A percentile compares a stretch with the other conserved stretches of the same genome.
Evolutionary conservation across 1,139 yeast species (phyloP).

Genomic region (Yueomyces sp.): DNA sequence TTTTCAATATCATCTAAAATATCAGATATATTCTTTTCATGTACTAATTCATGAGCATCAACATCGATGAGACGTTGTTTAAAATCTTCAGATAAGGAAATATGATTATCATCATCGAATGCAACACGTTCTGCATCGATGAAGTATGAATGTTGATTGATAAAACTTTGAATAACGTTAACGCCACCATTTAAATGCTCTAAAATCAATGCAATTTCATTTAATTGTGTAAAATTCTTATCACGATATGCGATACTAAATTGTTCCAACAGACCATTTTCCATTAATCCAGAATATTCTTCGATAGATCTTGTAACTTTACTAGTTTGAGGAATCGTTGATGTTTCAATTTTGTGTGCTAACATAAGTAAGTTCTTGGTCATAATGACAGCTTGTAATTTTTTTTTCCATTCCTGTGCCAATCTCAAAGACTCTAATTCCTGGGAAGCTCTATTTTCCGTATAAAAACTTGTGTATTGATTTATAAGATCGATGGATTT

Average conservation of each 20-base stretch:
- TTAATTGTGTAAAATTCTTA: conserved; percentile 55
- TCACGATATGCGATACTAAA: conserved; percentile 42
- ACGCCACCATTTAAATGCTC: conserved; percentile 78
- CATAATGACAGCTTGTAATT: conserved; percentile 55
- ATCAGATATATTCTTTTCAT: conserved; percentile 29
- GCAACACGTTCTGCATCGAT: conserved; percentile 34
- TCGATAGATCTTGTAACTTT: conserved; percentile 46
- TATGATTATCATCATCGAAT: conserved; percentile 23
- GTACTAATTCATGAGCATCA: conserved; percentile 26
- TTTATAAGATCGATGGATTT: conserved; percentile 65
- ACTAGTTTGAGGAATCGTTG: conserved; percentile 37
- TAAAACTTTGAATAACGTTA: conserved; percentile 71
- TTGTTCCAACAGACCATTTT: conserved; percentile 44
- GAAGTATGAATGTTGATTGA: conserved; percentile 68
- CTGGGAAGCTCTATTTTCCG: conserved; percentile 40
- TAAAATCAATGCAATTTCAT: conserved; percentile 66
- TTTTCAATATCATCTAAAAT: conserved; percentile 31
- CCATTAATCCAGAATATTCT: conserved; percentile 67
- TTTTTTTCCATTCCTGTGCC: conserved; percentile 29
- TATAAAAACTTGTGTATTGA: conserved; percentile 63
- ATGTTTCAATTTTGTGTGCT: conserved; percentile 47
- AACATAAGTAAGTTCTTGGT: conserved; percentile 53
- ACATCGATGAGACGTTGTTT: conserved; percentile 41
- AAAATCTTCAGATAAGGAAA: conserved; percentile 24
- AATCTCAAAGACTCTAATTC: conserved; percentile 43